Base-by-base conservation (phyloP, 768 basidiomycete species). In the Phallus indusiatus region DNA sequence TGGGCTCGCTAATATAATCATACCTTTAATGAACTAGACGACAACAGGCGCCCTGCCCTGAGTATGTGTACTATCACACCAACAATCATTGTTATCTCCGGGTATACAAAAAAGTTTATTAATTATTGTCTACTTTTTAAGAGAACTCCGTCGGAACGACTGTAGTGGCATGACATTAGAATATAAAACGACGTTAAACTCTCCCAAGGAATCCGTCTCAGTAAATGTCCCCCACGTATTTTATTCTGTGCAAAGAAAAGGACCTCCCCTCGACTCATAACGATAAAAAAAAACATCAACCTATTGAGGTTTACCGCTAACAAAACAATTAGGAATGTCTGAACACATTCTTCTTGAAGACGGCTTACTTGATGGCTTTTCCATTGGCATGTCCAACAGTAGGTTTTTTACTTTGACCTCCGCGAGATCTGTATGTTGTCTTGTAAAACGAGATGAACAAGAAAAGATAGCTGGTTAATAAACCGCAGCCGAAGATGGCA, bases 381-480 rank as follows among this genome's bases (percentile, higher is more conserved):
- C 49, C 49, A 28, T 59, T 59, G 3, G 57, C 47, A 51, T 33
- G 21, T n/a, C 47, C 49, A 46, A 74, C 72, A 66, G 67, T 79
- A 9, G 71, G 72, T 72, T 65, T 76, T 47, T 36, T 46, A 28
- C 33, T 63, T 63, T n/a, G 4, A 28, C 12, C 60, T 69, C 35
- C 20, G 47, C 10, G 85, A 80, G 84, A 85, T 75, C 84, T 84
- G 76, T 90, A 90, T 28, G 88, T 90, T 70, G 86, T 82, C 67
- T 91, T 79, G 74, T 93, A 93, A 74, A 93, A 93, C 72, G 92
- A 90, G 79, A 98, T 91, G 79, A 99, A 98, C 60, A 99, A 82
- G 66, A 85, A 81, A 56, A 99, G 84, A 74, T 97, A 98, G 67
- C 82, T 87, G 24, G 91, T 88, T 65, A 99, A 79, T 51, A 99